These are phyloP conservation scores for Camelina hispida DNA, from an alignment of 345 rosid genomes.

Conservation along the genomic window DNA sequence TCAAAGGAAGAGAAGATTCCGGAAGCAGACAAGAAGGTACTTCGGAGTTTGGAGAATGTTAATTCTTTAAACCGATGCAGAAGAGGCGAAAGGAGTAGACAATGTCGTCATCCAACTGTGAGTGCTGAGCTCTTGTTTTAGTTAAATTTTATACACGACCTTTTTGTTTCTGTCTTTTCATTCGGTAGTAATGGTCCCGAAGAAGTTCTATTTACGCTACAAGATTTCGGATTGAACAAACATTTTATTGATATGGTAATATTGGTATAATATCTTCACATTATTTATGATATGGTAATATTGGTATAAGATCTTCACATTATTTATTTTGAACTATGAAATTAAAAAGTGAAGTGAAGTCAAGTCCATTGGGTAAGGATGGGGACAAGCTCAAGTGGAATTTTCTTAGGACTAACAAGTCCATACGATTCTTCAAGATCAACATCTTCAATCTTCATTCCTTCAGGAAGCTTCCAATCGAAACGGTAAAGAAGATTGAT, in stretches of 20 bases:
- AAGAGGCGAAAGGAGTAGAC: no score
- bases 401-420: slow-evolving; percentile 52
- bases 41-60: no score
- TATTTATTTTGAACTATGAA: not conserved
- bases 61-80: no score
- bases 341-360: not conserved
- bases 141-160: not conserved
- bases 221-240: slow-evolving; percentile 15
- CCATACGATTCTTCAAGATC: slow-evolving; percentile 61
- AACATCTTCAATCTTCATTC: slow-evolving; percentile 48
- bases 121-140: no score
- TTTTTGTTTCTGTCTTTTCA: not conserved
- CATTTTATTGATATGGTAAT: slow-evolving; percentile 7
- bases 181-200: slow-evolving; percentile 21
- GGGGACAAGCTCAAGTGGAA: slow-evolving; percentile 49
- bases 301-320: no score
- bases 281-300: not conserved
- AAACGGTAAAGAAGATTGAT: slow-evolving; percentile 56
- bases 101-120: no score
- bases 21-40: no score
- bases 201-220: slow-evolving; percentile 29
- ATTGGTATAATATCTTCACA: slow-evolving; percentile 11
- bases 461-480: slow-evolving; percentile 60
- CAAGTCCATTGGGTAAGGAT: slow-evolving; percentile 35
- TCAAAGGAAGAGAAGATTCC: no score